Base-by-base conservation (phyloP, 495 filamentous ascomycete species). In the Copromyces sp. region DNA sequence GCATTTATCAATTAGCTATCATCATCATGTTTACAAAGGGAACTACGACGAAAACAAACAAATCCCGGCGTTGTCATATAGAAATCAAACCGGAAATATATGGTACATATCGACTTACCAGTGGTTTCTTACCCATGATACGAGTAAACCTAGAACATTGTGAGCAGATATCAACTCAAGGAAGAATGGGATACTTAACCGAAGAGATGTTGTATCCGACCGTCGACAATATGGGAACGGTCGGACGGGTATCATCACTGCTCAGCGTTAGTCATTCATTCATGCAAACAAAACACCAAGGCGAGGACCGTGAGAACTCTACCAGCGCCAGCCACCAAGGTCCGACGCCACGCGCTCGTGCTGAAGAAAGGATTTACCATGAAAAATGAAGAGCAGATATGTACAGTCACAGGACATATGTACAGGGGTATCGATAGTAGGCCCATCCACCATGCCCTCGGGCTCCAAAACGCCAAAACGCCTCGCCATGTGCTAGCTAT, bases 381-480 rank as follows among this genome's bases (percentile, higher is more conserved):
- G 44, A 72, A 72, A 47, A 73, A 73, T 68, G 69, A 65, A 75
- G 69, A 61, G 72, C 44, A 72, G 16, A 71, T 75, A 78, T 77
- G 76, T 78, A 78, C 77, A 77, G 68, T 69, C 14, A 71, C 37
- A 72, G 70, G 71, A 73, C 77, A 71, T 74, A 76, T 79, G 75
- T 78, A 75, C 76, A 79, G 68, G 77, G 77, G 77, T 77, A 79
- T 79, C 76, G 76, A 73, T 73, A 69, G 29, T 65, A 37, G 39
- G 72, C 69, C 75, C 70, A 72, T 70, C 74, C 74, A 72, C 74
- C 75, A 71, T 45, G 35, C 68, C 16, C 32, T 61, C 68, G 9
- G 37, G 65, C 65, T 68, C 53, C 61, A 68, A 68, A 80, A 77
- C 77, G 72, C 78, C 78, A 76, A 47, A 76, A 75, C 70, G 39